A percentile compares a stretch with the other conserved stretches of the same genome.
Evolutionary conservation across 768 basidiomycete species (phyloP).

Genomic region (Suillus fuscotomentosus): DNA sequence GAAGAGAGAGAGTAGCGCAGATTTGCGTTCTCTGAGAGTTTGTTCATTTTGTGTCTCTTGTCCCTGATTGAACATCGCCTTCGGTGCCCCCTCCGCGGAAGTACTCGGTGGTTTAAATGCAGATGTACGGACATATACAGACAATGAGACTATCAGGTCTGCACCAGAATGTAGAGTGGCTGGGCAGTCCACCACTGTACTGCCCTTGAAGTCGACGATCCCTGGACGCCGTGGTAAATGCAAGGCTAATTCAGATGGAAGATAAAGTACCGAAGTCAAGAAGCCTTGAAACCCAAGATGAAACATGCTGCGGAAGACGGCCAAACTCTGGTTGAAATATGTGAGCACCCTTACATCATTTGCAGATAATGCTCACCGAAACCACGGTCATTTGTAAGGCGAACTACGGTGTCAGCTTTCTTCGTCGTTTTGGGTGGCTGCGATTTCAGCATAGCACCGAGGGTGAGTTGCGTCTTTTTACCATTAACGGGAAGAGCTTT

Average conservation of each 20-base stretch:
- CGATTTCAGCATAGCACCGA: constrained; percentile 65
- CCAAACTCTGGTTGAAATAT: constrained; percentile 62
- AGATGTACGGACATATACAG: constrained; percentile 61
- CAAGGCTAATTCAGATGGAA: not conserved
- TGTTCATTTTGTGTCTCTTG: constrained; percentile 80
- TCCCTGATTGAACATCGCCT: constrained; percentile 65
- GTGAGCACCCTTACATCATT: not conserved
- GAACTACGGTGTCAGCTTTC: constrained; percentile 62
- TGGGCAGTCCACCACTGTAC: constrained; percentile 79
- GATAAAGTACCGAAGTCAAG: constrained; percentile 58
- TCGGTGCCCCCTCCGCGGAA: constrained; percentile 24
- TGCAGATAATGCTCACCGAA: constrained; percentile 48
- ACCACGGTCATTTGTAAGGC: constrained; percentile 61
- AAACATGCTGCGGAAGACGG: constrained; percentile 64
- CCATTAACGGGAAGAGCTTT: constrained; percentile 24
- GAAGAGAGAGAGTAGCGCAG: constrained; percentile 71
- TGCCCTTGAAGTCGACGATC: constrained; percentile 63
- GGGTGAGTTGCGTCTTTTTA: constrained; percentile 62
- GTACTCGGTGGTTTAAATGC: constrained; percentile 60
- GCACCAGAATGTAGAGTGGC: constrained; percentile 67
- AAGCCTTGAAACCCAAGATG: constrained; percentile 72
- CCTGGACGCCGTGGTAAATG: constrained; percentile 32
- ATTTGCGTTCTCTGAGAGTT: constrained; percentile 76
- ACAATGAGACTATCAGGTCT: constrained; percentile 74
- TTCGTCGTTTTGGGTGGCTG: constrained; percentile 45